Conservation (phyloP, 208 protist genomes). For the Herpetomonas tarakana region DNA sequence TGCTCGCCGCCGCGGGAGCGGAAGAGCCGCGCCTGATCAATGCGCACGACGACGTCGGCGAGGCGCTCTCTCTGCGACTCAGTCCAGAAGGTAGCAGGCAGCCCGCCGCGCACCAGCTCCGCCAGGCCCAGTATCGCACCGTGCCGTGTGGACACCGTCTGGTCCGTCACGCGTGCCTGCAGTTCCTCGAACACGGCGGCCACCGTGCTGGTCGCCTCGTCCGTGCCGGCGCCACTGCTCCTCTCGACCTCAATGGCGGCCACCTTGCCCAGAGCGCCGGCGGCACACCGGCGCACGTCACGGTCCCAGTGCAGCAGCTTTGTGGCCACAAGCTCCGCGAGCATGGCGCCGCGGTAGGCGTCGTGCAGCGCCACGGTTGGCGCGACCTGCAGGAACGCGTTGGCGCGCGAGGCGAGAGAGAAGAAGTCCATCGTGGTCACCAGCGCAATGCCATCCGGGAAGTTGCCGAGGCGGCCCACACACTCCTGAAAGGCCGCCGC, state of each 20-base stretch:
- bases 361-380: constrained; percentile 55
- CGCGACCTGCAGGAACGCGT: constrained; percentile 90
- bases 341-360: constrained; percentile 82
- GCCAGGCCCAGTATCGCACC: constrained; percentile 89
- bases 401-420: constrained; percentile 84
- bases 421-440: constrained; percentile 97
- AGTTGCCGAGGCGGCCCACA: constrained; percentile 91
- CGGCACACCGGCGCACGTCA: constrained; percentile 76
- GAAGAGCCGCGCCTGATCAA: constrained; percentile 93
- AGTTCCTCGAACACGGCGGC: constrained; percentile 15
- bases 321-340: constrained; percentile 78
- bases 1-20: constrained; percentile 93
- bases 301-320: constrained; percentile 93
- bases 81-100: constrained; percentile 48
- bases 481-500: constrained; percentile 93
- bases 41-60: constrained; percentile 49
- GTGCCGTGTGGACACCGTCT: constrained; percentile 84
- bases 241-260: constrained; percentile 24
- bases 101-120: constrained; percentile 61
- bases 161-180: constrained; percentile 34
- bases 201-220: background rate
- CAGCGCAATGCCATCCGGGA: constrained; percentile 97
- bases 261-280: constrained; percentile 73
- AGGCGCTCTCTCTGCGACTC: constrained; percentile 26
- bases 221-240: constrained; percentile 3